phyloP scores from a whole-genome alignment of 768 basidiomycete genomes.

The Boletus rubroflammeus region DNA sequence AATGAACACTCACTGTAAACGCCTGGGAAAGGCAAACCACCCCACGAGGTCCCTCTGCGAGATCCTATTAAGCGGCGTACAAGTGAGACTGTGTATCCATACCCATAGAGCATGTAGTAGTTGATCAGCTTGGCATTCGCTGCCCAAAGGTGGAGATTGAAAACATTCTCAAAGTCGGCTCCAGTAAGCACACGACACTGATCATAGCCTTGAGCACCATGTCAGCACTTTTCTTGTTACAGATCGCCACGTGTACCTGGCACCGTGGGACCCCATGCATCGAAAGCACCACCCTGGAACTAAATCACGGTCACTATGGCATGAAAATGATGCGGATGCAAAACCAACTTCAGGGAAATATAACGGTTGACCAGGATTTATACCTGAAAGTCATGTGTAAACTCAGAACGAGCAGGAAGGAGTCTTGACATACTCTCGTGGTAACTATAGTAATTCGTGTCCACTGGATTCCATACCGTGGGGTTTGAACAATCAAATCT shows the following conservation, averaged over 20 bases:
- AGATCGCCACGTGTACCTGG: constrained; percentile 42
- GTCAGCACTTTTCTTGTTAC: neutral
- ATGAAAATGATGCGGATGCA: neutral
- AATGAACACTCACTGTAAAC: constrained; percentile 49
- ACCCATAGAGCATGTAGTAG: constrained; percentile 87
- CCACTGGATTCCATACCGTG: constrained; percentile 58
- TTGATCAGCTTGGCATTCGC: constrained; percentile 78
- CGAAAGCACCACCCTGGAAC: constrained; percentile 75
- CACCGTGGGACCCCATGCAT: constrained; percentile 75
- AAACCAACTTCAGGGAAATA: constrained; percentile 65
- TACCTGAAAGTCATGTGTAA: constrained; percentile 36
- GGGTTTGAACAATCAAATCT: constrained; percentile 80
- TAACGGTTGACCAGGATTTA: constrained; percentile 51
- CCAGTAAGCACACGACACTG: constrained; percentile 66
- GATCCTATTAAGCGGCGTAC: neutral
- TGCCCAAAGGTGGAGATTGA: constrained; percentile 75
- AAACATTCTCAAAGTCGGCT: constrained; percentile 72
- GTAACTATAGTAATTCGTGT: constrained; percentile 60
- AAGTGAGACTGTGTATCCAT: constrained; percentile 7
- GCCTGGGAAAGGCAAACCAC: constrained; percentile 72
- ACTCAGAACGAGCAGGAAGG: neutral
- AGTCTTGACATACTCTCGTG: constrained; percentile 38
- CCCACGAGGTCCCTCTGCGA: constrained; percentile 80
- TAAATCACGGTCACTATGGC: constrained; percentile 28
- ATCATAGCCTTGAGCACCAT: constrained; percentile 46